phyloP scores from a whole-genome alignment of 1,139 yeast genomes.

The Torulaspora pretoriensis region DNA sequence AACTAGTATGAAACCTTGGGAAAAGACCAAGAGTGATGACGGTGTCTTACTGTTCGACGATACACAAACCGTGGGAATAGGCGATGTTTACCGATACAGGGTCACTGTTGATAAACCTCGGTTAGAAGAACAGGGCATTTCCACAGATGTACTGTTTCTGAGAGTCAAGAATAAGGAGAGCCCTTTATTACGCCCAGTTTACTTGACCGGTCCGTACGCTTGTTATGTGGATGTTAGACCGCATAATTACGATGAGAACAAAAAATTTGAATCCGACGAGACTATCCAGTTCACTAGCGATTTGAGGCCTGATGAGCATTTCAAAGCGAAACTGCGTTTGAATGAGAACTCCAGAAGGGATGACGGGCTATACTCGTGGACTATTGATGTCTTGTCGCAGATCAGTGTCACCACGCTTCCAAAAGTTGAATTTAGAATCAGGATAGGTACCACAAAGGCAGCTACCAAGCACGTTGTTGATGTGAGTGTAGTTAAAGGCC shows the following conservation, averaged over 20 bases:
- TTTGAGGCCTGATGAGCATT: constrained; percentile 55
- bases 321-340: constrained; percentile 45
- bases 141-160: constrained; percentile 30
- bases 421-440: constrained; percentile 33
- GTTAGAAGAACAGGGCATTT: constrained; percentile 16
- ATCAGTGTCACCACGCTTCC: constrained; percentile 43
- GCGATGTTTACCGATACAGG: constrained; percentile 31
- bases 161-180: constrained; percentile 51
- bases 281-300: constrained; percentile 37
- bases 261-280: constrained; percentile 38
- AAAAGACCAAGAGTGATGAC: constrained; percentile 1
- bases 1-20: constrained; percentile 8
- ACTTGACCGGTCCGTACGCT: constrained; percentile 58
- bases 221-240: constrained; percentile 60
- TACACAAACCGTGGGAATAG: constrained; percentile 25
- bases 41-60: constrained; percentile 28
- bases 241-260: constrained; percentile 41
- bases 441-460: constrained; percentile 30
- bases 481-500: constrained; percentile 14
- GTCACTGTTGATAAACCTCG: constrained; percentile 23
- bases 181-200: constrained; percentile 50
- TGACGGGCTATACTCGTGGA: constrained; percentile 45
- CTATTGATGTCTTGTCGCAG: constrained; percentile 55
- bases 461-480: constrained; percentile 17
- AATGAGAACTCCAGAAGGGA: constrained; percentile 42